These are phyloP conservation scores for Iris macrosiphon DNA, from an alignment of 106 monocot species.

Conservation along the genomic window DNA sequence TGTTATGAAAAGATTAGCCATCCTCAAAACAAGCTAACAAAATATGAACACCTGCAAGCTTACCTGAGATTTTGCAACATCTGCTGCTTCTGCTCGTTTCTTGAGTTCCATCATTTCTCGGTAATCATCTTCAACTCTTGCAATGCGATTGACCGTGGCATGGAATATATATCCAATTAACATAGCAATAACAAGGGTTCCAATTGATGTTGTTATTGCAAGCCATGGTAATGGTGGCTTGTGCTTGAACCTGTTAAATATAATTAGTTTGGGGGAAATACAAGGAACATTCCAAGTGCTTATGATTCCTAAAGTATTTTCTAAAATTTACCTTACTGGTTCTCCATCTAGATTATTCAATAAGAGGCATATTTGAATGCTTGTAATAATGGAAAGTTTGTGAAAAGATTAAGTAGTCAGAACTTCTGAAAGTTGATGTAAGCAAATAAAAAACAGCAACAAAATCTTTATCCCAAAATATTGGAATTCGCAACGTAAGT, in stretches of 20 bases:
- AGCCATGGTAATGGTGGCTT: constrained; percentile 91
- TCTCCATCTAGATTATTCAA: no score
- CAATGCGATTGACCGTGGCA: constrained; percentile 95
- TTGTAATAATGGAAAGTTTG: not conserved
- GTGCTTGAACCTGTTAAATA: constrained; percentile 55
- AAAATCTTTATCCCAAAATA: no score
- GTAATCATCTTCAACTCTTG: constrained; percentile 96
- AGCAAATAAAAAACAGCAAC: no score
- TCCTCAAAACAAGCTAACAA: not conserved
- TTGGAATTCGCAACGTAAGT: no score
- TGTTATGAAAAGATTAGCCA: not conserved
- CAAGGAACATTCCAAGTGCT: not conserved
- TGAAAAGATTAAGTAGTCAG: no score
- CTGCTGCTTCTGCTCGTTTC: constrained; percentile 85
- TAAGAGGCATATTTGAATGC: no score
- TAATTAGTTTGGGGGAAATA: not conserved
- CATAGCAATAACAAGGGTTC: constrained; percentile 81
- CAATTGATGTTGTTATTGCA: constrained; percentile 86
- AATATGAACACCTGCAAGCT: not conserved
- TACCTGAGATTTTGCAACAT: constrained; percentile 98
- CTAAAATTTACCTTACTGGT: no score
- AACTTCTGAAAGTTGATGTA: no score
- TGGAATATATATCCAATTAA: constrained; percentile 89
- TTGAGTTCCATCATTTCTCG: constrained; percentile 92
- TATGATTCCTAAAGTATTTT: no score